Base-by-base conservation (phyloP, 1,284 basidiomycete genomes). In the Papiliotrema laurentii region DNA sequence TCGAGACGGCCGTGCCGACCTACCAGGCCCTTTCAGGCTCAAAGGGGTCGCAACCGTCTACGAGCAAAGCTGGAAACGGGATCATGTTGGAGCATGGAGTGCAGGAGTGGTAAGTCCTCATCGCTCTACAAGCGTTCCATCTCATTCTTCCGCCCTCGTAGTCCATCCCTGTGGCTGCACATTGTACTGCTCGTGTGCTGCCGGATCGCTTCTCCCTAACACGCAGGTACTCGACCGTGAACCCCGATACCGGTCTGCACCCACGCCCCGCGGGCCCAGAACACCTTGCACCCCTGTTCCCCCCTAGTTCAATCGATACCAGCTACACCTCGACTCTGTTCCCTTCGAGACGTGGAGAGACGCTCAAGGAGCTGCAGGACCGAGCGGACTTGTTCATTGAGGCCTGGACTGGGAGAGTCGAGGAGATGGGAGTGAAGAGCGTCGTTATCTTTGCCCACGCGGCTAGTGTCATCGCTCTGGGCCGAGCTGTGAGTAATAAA, bases 401-500 rank as follows among this genome's bases (percentile, higher is more conserved):
- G 31, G 59, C 61, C 28, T 73, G 62, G 55, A 60, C 60, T 4
- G 45, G 47, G 4, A 47, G 68, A 11, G 60, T 69, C 21, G 72
- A 74, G 46, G 66, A 53, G 22, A 54, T 63, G 37, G 70, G 70
- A 0, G 60, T 73, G 10, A 63, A 63, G 39, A 60, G 60, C 1
- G 71, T 76, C 22, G 67, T 76, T 11, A 61, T 79, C 25, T 75
- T 77, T 51, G 69, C 68, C 13, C 78, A 80, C 59, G 78, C 78
- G 1, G 78, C 78, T 6, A 76, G 65, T 25, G 66, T 75, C 1
- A 75, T 75, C 47, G 71, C 71, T 2, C 52, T 75, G 0, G 73
- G 73, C 1, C 50, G 72, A 43, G 66, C 68, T 31, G 71, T 71
- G 45, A 53, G 68, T 63, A 4, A 26, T 22, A 37, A 16, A 11